A percentile compares a stretch with the other conserved stretches of the same genome.
Conservation (phyloP, 1,284 basidiomycete genomes). For the Flammula alnicola region DNA sequence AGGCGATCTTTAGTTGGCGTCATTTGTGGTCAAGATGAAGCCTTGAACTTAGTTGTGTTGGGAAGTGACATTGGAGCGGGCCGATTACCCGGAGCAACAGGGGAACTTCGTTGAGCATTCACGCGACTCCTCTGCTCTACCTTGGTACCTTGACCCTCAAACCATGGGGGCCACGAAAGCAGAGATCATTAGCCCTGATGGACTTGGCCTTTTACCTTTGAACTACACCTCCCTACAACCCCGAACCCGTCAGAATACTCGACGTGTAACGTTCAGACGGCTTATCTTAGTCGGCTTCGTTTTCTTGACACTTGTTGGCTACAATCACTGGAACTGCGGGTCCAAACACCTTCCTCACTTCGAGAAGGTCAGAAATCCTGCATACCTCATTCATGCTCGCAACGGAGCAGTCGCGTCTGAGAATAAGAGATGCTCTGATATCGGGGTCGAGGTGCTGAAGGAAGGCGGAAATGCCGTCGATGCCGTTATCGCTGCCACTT, state of each 20-base stretch:
- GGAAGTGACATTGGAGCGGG: too few relatives aligned
- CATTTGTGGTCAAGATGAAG: slow-evolving; percentile 3
- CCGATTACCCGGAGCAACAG: too few relatives aligned
- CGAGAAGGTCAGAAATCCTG: slow-evolving; percentile 56
- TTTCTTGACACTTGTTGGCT: slow-evolving; percentile 3
- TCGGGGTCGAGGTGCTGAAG: slow-evolving; percentile 79
- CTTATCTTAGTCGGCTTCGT: slow-evolving; percentile 5
- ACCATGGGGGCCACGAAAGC: too few relatives aligned
- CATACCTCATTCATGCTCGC: slow-evolving; percentile 73
- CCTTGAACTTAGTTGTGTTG: too few relatives aligned
- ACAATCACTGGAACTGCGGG: slow-evolving; percentile 2
- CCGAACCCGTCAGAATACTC: too few relatives aligned
- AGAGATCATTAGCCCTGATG: too few relatives aligned
- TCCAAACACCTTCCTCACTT: neutral
- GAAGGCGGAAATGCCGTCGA: slow-evolving; percentile 93
- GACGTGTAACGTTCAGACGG: too few relatives aligned
- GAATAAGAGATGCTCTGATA: slow-evolving; percentile 81
- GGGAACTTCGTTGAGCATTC: too few relatives aligned
- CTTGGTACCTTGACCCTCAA: too few relatives aligned
- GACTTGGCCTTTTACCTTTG: too few relatives aligned
- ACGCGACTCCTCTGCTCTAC: too few relatives aligned
- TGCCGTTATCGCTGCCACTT: slow-evolving; percentile 78
- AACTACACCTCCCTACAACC: too few relatives aligned
- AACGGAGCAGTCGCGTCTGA: slow-evolving; percentile 89
- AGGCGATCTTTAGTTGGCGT: slow-evolving; percentile 4